These are phyloP conservation scores for Plenodomus tracheiphilus DNA, from an alignment of 2,329 filamentous ascomycete genomes.

Conservation along the genomic window DNA sequence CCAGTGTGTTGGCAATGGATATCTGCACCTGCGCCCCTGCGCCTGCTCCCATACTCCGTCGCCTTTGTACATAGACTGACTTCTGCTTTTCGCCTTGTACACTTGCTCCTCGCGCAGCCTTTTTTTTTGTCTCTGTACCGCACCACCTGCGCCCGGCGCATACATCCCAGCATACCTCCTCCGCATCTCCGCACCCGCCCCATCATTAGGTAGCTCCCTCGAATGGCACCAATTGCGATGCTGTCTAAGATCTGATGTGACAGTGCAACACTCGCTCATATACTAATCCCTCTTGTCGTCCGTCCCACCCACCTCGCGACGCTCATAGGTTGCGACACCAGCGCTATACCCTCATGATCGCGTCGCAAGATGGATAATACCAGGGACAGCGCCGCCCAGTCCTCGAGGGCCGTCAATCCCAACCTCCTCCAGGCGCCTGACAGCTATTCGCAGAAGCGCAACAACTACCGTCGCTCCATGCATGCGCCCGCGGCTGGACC, in stretches of 20 bases:
- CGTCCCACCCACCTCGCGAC: constrained; percentile 14
- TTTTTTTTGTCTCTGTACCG: not conserved
- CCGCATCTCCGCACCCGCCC: constrained; percentile 12
- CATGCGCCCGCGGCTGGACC: constrained; percentile 29
- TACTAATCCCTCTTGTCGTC: constrained; percentile 5
- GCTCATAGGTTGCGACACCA: constrained; percentile 12
- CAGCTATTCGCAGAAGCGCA: constrained; percentile 36
- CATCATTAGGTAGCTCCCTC: constrained; percentile 27
- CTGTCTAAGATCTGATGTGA: constrained; percentile 20
- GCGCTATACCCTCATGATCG: constrained; percentile 22
- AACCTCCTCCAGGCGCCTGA: constrained; percentile 30
- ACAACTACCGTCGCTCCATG: constrained; percentile 37
- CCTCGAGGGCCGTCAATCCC: constrained; percentile 24
- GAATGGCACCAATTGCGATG: constrained; percentile 16
- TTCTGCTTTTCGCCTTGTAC: constrained; percentile 6
- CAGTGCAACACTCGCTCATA: constrained; percentile 17
- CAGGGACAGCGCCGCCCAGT: constrained; percentile 29
- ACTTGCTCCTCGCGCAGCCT: constrained; percentile 2
- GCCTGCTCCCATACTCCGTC: constrained; percentile 3
- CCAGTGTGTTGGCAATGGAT: constrained; percentile 23
- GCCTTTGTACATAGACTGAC: constrained; percentile 26
- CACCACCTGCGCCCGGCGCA: not conserved
- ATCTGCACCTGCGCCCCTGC: constrained; percentile 13
- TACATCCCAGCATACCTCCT: constrained; percentile 3
- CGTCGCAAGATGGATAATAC: constrained; percentile 35